Percentiles rank a stretch among this genome's conserved stretches.
Evolutionary conservation across 2,329 filamentous ascomycete species (phyloP).

Genomic region (Aspergillus fructus): DNA sequence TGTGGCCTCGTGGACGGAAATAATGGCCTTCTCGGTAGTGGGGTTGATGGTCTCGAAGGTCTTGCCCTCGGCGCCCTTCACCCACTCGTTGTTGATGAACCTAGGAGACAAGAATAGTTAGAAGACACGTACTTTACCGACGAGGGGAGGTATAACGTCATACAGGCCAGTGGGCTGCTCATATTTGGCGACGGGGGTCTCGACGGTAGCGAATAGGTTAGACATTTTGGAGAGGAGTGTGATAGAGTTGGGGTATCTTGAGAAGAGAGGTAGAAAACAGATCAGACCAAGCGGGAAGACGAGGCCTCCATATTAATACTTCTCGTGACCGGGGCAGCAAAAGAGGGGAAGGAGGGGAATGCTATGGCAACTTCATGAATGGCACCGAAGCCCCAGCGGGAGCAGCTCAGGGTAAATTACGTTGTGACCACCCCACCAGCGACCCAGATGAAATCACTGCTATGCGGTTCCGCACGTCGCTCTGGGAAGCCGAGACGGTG

Average conservation of each 20-base stretch:
- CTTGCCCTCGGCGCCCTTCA: slow-evolving; percentile 79
- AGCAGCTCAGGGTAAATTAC: not conserved
- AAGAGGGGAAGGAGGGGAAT: slow-evolving; percentile 6
- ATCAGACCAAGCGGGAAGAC: not conserved
- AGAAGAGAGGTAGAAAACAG: not conserved
- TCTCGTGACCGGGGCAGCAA: not conserved
- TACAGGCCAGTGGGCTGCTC: slow-evolving; percentile 42
- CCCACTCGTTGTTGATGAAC: slow-evolving; percentile 52
- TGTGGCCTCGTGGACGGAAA: slow-evolving; percentile 76
- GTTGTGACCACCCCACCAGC: not conserved
- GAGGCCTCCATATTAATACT: not conserved
- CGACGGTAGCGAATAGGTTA: slow-evolving; percentile 33
- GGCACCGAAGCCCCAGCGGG: not conserved
- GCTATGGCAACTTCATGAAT: not conserved
- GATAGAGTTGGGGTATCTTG: slow-evolving; percentile 11
- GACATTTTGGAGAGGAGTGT: slow-evolving; percentile 18
- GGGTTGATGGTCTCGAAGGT: slow-evolving; percentile 94
- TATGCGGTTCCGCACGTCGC: no score
- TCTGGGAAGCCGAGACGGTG: not conserved
- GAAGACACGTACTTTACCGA: not conserved
- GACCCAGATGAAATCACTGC: not conserved
- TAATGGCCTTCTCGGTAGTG: slow-evolving; percentile 78
- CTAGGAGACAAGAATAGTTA: slow-evolving; percentile 39
- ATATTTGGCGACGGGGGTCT: slow-evolving; percentile 37
- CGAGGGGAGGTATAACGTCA: slow-evolving; percentile 6